Evolutionary conservation across 352 stramenopile genomes (phyloP).

Genomic region (Phytophthora sp.): DNA sequence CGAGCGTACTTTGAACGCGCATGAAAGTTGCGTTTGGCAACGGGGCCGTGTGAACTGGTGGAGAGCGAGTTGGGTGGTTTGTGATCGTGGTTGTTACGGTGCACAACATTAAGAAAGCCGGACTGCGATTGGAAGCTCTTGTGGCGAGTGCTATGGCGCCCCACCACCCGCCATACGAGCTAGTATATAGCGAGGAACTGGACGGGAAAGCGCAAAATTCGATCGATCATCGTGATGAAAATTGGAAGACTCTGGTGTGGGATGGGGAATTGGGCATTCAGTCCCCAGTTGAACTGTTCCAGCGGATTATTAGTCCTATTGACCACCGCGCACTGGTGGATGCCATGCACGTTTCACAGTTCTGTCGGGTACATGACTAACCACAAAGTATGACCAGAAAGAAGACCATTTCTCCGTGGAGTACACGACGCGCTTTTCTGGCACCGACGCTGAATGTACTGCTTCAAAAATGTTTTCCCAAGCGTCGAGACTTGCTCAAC

Average conservation of each 20-base stretch:
- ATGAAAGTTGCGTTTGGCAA: too few species aligned
- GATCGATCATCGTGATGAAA: background rate
- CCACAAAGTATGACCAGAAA: conserved; percentile 3
- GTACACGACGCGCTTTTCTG: background rate
- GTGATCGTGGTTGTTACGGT: too few species aligned
- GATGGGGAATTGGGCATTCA: background rate
- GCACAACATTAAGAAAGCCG: too few species aligned
- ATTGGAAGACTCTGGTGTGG: background rate
- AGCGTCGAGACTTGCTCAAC: background rate
- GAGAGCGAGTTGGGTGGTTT: too few species aligned
- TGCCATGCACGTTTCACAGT: background rate
- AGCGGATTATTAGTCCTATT: conserved; percentile 3
- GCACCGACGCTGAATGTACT: background rate
- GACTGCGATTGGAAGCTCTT: too few species aligned
- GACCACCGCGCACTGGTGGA: background rate
- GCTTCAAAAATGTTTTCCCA: background rate
- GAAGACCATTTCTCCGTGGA: background rate
- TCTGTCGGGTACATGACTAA: conserved; percentile 1
- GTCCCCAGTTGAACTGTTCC: background rate
- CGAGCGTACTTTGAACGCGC: too few species aligned
- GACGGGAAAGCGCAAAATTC: background rate
- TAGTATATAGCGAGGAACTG: background rate
- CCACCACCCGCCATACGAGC: too few species aligned
- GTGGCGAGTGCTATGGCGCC: too few species aligned
- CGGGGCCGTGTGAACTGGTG: too few species aligned